These are phyloP conservation scores for Rhodamnia argentea DNA, from an alignment of 345 rosid genomes.

Conservation along the genomic window DNA sequence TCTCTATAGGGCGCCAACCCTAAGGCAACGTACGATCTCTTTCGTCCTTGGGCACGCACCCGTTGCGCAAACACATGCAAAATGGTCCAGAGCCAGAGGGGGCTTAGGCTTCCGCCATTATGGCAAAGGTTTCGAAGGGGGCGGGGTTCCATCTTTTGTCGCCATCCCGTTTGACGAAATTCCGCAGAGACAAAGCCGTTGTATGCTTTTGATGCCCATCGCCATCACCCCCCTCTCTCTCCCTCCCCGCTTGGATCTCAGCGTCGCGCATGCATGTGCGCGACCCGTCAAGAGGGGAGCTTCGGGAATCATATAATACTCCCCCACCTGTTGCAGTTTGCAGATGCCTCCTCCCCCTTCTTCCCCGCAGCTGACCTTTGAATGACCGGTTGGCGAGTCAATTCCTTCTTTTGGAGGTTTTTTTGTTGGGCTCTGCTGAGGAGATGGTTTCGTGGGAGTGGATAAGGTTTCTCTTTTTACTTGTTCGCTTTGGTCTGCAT, in stretches of 20 bases:
- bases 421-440: neutral
- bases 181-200: neutral
- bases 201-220: neutral
- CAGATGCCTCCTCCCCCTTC: neutral
- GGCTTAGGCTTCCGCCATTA: neutral
- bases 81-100: neutral
- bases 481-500: neutral
- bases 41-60: neutral
- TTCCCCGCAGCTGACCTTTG: neutral
- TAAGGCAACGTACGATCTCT: neutral
- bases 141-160: neutral
- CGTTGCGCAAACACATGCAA: neutral
- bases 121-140: neutral
- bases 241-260: neutral
- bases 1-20: neutral
- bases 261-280: neutral
- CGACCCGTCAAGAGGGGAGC: neutral
- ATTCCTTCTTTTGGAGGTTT: neutral
- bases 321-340: neutral
- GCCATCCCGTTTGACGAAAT: neutral
- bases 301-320: neutral
- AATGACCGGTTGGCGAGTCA: neutral
- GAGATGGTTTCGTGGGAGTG: neutral
- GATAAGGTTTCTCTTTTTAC: neutral
- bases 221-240: neutral